A percentile compares a stretch with the other conserved stretches of the same genome.
Conservation (phyloP, 1,284 basidiomycete species). For the Sanghuangporus weigelae region DNA sequence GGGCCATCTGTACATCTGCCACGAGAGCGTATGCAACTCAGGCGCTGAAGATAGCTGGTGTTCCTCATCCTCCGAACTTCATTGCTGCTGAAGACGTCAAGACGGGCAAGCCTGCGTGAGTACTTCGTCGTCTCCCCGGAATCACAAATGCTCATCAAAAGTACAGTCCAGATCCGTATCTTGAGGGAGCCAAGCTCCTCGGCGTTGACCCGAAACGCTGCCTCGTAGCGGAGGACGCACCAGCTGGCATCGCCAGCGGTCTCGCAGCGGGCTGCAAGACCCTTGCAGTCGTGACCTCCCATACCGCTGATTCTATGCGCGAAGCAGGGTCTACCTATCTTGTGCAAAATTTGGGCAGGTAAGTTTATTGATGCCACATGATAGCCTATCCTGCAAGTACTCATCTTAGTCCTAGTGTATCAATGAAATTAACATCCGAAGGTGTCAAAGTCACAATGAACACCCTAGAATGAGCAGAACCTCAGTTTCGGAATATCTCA, state of each 20-base stretch:
- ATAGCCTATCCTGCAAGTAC: not conserved
- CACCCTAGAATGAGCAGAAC: constrained; percentile 3
- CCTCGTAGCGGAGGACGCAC: constrained; percentile 85
- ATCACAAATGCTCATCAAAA: constrained; percentile 5
- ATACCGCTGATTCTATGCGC: constrained; percentile 60
- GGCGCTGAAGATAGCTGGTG: constrained; percentile 46
- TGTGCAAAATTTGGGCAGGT: constrained; percentile 61
- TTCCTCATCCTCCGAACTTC: constrained; percentile 59
- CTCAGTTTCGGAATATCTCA: not conserved
- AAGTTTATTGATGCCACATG: constrained; percentile 15
- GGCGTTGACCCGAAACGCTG: constrained; percentile 57
- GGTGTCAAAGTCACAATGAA: constrained; percentile 38
- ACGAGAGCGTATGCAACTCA: constrained; percentile 53
- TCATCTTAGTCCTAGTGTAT: constrained; percentile 31
- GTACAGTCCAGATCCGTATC: constrained; percentile 78
- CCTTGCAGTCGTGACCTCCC: constrained; percentile 75
- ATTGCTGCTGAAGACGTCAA: constrained; percentile 76
- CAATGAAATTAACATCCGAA: constrained; percentile 35
- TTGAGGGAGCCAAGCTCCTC: constrained; percentile 62
- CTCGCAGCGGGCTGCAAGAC: constrained; percentile 75
- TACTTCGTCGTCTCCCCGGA: constrained; percentile 11
- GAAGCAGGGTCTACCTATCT: constrained; percentile 52
- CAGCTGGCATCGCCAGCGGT: constrained; percentile 71
- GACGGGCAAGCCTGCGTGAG: constrained; percentile 75
- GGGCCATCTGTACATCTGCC: constrained; percentile 69